A percentile compares a stretch with the other conserved stretches of the same genome.
Evolutionary conservation across 371 early-diverging fungal species (phyloP).

Genomic region (Mortierella polycephala): DNA sequence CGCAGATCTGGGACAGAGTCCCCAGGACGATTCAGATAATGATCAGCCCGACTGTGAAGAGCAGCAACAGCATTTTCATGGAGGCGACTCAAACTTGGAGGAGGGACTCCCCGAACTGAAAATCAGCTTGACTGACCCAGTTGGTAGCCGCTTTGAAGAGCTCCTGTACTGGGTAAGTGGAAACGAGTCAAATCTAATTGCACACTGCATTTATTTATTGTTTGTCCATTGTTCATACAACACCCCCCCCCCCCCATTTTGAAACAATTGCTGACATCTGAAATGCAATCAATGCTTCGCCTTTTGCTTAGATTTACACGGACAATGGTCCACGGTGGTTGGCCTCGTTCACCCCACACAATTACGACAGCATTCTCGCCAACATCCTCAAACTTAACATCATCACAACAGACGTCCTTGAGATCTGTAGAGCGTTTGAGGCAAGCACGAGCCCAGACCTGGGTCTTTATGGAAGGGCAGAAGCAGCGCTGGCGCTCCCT

Average conservation of each 20-base stretch:
- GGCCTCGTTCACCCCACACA: conserved; percentile 11
- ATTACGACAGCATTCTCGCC: conserved; percentile 23
- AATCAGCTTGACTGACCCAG: conserved; percentile 19
- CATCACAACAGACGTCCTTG: conserved; percentile 10
- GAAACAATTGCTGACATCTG: too few relatives aligned
- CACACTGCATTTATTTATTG: background rate
- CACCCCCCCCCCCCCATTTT: too few relatives aligned
- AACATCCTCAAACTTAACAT: conserved; percentile 38
- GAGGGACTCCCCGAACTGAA: conserved; percentile 11
- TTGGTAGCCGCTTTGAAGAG: conserved; percentile 27
- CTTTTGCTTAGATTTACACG: conserved; percentile 32
- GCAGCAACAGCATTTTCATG: background rate
- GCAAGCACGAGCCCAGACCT: background rate
- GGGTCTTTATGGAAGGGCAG: conserved; percentile 3
- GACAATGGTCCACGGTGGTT: conserved; percentile 16
- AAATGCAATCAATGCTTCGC: background rate
- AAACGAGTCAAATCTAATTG: background rate
- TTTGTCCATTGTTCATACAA: background rate
- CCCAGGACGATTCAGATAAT: background rate
- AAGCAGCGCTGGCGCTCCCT: background rate
- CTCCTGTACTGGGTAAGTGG: conserved; percentile 33
- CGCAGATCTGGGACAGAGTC: background rate
- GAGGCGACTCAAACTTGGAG: background rate
- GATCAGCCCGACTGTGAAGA: background rate
- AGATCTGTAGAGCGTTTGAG: conserved; percentile 32